A percentile compares a stretch with the other conserved stretches of the same genome.
phyloP scores from a whole-genome alignment of 2,329 filamentous ascomycete species.

The Beauveria rudraprayagi region DNA sequence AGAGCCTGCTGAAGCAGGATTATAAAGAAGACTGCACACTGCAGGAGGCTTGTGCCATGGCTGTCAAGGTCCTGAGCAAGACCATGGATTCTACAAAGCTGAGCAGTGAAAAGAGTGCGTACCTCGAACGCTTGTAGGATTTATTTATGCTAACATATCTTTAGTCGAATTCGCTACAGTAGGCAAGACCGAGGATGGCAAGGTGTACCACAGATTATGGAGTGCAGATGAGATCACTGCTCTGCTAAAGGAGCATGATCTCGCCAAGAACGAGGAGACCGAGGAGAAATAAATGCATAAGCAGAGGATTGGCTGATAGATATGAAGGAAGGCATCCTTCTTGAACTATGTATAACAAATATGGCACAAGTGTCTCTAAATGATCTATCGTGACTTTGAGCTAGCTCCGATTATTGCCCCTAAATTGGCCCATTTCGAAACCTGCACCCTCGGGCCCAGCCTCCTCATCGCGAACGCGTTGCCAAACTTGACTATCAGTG shows the following conservation, averaged over 20 bases:
- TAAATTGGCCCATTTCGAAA: conserved; percentile 23
- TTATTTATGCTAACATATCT: conserved; percentile 14
- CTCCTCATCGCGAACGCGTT: conserved; percentile 46
- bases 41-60: conserved; percentile 93
- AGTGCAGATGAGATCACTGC: conserved; percentile 92
- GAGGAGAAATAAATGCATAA: conserved; percentile 50
- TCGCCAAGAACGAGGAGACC: conserved; percentile 75
- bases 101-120: conserved; percentile 95
- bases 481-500: conserved; percentile 27
- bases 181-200: conserved; percentile 87
- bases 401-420: neutral
- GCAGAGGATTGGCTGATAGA: conserved; percentile 8
- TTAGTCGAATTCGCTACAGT: conserved; percentile 97
- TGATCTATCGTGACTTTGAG: neutral
- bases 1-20: conserved; percentile 96
- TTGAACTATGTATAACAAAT: conserved; percentile 13
- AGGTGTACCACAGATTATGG: conserved; percentile 98
- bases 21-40: conserved; percentile 98
- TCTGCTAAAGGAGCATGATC: conserved; percentile 86
- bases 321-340: neutral
- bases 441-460: conserved; percentile 36
- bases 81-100: conserved; percentile 99
- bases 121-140: neutral
- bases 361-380: conserved; percentile 1
- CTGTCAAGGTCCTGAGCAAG: conserved; percentile 98